Percentiles rank a stretch among this genome's conserved stretches.
Conservation (phyloP, 2,329 filamentous ascomycete genomes). For the Ophiostoma perfectum region DNA sequence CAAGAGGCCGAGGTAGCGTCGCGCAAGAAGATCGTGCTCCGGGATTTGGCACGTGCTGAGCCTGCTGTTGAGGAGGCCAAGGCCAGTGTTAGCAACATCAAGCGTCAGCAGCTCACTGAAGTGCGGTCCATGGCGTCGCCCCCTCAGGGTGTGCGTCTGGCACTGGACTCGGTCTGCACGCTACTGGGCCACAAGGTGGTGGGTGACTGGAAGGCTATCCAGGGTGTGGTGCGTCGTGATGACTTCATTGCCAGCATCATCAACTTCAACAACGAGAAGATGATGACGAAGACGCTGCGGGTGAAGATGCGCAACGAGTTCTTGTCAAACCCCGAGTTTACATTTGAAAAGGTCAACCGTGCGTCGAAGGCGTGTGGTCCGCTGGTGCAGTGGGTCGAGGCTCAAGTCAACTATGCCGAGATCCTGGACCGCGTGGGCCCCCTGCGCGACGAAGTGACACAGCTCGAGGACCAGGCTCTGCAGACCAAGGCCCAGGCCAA, state of each 20-base stretch:
- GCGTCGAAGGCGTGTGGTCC: constrained; percentile 96
- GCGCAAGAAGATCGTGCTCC: constrained; percentile 76
- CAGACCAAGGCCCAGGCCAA: constrained; percentile 91
- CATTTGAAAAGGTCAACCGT: constrained; percentile 90
- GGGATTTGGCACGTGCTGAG: constrained; percentile 84
- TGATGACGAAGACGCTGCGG: constrained; percentile 81
- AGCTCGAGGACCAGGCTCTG: constrained; percentile 81
- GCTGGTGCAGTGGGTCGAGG: constrained; percentile 92
- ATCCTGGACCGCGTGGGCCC: constrained; percentile 93
- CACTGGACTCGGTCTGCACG: constrained; percentile 93
- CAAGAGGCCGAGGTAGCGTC: constrained; percentile 83
- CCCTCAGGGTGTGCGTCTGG: constrained; percentile 81
- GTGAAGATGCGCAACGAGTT: constrained; percentile 90
- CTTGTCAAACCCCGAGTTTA: constrained; percentile 89
- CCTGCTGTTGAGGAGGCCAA: constrained; percentile 89
- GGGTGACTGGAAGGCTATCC: constrained; percentile 87
- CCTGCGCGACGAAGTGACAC: constrained; percentile 78
- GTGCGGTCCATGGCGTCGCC: constrained; percentile 95
- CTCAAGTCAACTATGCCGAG: constrained; percentile 96
- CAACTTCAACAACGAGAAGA: constrained; percentile 89
- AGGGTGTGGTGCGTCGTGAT: constrained; percentile 80
- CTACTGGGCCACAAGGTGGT: constrained; percentile 80
- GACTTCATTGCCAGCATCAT: constrained; percentile 98
- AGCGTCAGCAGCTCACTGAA: constrained; percentile 93
- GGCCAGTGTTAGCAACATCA: constrained; percentile 97